phyloP scores from a whole-genome alignment of 306 rosid genomes.

The Luffa aegyptiaca region DNA sequence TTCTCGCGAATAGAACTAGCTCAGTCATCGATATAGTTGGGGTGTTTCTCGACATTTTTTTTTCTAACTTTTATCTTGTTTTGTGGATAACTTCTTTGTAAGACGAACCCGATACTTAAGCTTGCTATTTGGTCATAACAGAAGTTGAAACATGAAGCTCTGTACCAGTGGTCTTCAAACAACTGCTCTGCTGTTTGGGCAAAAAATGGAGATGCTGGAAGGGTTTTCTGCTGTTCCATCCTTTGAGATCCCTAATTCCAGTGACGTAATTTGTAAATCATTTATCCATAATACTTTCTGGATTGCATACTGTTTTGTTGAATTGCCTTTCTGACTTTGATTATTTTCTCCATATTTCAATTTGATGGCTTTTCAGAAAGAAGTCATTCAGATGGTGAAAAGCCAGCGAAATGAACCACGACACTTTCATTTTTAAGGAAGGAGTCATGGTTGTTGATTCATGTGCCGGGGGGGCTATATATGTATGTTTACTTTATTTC shows the following conservation, averaged over 20 bases:
- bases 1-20: not conserved
- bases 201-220: conserved; percentile 32
- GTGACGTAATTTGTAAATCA: conserved; percentile 36
- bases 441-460: conserved; percentile 99
- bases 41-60: not conserved
- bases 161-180: conserved; percentile 70
- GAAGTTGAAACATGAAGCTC: conserved; percentile 51
- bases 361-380: conserved; percentile 86
- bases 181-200: conserved; percentile 30
- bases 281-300: not conserved
- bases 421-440: conserved; percentile 88
- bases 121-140: not conserved
- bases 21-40: not conserved
- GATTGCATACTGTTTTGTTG: not conserved
- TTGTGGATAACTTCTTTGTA: not conserved
- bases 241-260: conserved; percentile 58
- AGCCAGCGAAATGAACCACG: conserved; percentile 93
- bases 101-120: not conserved
- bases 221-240: conserved; percentile 53
- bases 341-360: conserved; percentile 30
- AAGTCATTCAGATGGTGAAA: conserved; percentile 91
- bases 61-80: not conserved
- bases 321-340: not conserved
- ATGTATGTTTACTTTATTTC: conserved; percentile 37
- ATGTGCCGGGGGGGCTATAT: conserved; percentile 97